A percentile compares a stretch with the other conserved stretches of the same genome.
These are phyloP conservation scores for Yamadazyma kitorensis DNA, from an alignment of 805 yeast species.

Conservation along the genomic window DNA sequence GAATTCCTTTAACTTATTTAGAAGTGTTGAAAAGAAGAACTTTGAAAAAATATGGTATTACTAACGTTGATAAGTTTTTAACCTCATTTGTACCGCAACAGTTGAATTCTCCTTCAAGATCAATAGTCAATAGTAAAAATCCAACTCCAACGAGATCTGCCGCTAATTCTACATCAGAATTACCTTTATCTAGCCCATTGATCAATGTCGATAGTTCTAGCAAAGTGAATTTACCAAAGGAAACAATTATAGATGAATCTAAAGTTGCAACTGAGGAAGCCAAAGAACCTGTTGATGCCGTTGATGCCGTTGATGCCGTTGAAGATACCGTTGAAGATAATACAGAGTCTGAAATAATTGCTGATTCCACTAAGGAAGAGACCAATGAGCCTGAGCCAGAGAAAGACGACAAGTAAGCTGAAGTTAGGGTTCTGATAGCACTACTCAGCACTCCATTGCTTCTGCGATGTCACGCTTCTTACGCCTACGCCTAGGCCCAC, in stretches of 20 bases:
- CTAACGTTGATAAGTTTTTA: conserved; percentile 29
- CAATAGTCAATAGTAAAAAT: conserved; percentile 3
- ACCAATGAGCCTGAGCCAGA: not conserved
- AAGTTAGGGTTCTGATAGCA: too few species aligned
- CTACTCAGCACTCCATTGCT: too few species aligned
- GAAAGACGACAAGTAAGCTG: too few species aligned
- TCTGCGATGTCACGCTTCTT: too few species aligned
- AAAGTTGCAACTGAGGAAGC: conserved; percentile 3
- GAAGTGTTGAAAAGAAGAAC: conserved; percentile 43
- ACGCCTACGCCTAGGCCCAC: too few species aligned
- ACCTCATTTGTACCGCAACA: conserved; percentile 37
- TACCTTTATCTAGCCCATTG: conserved; percentile 17
- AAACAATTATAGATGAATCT: conserved; percentile 38
- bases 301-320: conserved; percentile 4
- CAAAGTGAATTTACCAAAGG: conserved; percentile 36
- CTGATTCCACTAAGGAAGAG: conserved; percentile 2
- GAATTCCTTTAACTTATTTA: conserved; percentile 34
- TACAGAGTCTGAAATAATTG: conserved; percentile 1
- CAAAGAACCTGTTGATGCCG: conserved; percentile 4
- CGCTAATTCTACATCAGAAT: conserved; percentile 11
- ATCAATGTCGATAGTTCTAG: conserved; percentile 26
- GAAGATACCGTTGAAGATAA: conserved; percentile 1
- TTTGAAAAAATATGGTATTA: conserved; percentile 37
- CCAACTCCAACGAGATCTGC: conserved; percentile 11
- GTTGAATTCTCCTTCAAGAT: conserved; percentile 8